Base-by-base conservation (phyloP, 306 rosid genomes). In the Hippophae rhamnoides region DNA sequence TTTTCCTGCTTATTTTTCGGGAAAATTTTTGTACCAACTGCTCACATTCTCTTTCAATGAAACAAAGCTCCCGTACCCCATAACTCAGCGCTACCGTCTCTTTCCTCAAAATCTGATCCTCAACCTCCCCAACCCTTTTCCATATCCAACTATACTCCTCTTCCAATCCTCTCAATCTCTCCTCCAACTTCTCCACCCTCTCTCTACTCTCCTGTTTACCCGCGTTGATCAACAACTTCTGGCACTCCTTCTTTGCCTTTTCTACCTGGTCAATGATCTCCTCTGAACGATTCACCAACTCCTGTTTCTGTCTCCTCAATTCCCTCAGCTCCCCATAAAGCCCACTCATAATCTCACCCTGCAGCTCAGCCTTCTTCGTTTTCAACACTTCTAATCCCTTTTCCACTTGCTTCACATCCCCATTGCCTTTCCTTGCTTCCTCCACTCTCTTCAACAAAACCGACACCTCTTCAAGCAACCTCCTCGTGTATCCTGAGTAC, bases 31-130 rank as follows among this genome's bases (percentile, higher is more conserved):
- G 74, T 69, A 90, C 92, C 69, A 85, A 63, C 71, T 78, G 79
- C 63, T 77, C 84, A 18, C 96, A 87, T 63, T 90, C 96, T 79
- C 85, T 84, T 80, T 90, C 92, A 48, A 90, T 81, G 66, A 81
- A 90, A 63, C 71, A 56, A 51, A 90, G 73, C 62, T 90, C 96
- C 76, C 88, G 83, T 27, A 76, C 89, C 62, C 92, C 98, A 56
- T 58, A 82, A 62, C 95, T 87, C 76, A 87, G 61, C 7, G 94
- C 95, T 38, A 51, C 52, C 0, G 83, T 87, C 79, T 90, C 98
- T 65, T 62, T 72, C 82, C 83, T 78, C 52, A 60, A 62, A 67
- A 85, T 78, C 63, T 4, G 47, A 56, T 83, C 95, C 71, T 66
- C 95, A 60, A 87, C 69, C 27, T 85, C 82, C 54, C 79, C 80